Base-by-base conservation (phyloP, 495 filamentous ascomycete genomes). In the Terfezia boudieri region DNA sequence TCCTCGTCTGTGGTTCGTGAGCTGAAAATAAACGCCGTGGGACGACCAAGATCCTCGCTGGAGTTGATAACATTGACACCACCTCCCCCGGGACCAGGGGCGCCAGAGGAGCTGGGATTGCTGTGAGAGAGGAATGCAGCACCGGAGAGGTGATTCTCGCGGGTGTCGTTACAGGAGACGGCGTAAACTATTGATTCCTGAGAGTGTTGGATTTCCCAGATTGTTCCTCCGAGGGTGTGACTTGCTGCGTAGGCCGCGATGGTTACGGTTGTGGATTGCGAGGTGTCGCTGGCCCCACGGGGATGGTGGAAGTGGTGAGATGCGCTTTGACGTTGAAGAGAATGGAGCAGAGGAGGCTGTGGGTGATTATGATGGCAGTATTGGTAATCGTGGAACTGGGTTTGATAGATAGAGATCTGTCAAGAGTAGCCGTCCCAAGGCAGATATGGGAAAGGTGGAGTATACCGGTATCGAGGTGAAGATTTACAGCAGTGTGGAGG, bases 201-300 rank as follows among this genome's bases (percentile, higher is more conserved):
- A 1, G 87, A 87, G 71, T 96, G 87, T 56, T 94, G 90, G 58
- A 99, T 86, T 63, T 96, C 89, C 90, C 90, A 99, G 68, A 99
- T 94, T 26, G 90, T 94, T 56, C 90, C 90, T 60, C 90, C 90
- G 0, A 96, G 76, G 0, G 88, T 94, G 65, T 94, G 89, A 36
- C 90, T 92, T 32, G 90, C 86, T 71, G 87, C 90, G 69, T 96
- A 96, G 2, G 90, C 90, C 8, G 90, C 95, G 53, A 99, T 83
- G 2, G 85, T 94, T 16, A 99, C 78, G n/a, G 86, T 87, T 8
- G 22, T 59, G 59, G 9, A 59, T 59, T 12, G 63, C 62, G 1
- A 57, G 57, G 50, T 65, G 63, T n/a, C 1, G 41, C 4, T 4
- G 3, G 17, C 90, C 61, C 90, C 90, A 0, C 95, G 76, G 0